Conservation (phyloP, 2,329 filamentous ascomycete genomes). For the Cytospora leucostoma region DNA sequence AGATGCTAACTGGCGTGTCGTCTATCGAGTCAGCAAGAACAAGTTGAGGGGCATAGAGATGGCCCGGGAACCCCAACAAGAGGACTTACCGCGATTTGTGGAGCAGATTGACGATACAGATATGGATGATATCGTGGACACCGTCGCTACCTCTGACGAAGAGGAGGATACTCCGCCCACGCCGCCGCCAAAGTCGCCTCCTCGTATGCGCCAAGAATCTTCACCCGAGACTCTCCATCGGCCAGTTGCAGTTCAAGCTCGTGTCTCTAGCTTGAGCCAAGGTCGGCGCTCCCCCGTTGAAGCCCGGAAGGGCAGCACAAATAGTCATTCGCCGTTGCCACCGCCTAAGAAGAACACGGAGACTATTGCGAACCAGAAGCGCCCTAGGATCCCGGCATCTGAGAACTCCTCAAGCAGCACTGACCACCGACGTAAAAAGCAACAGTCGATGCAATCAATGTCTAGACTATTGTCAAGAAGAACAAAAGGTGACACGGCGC, state of each 20-base stretch:
- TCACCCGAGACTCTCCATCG: neutral
- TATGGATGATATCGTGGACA: slow-evolving; percentile 33
- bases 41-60: slow-evolving; percentile 45
- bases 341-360: slow-evolving; percentile 35
- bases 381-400: slow-evolving; percentile 41
- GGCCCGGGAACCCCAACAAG: slow-evolving; percentile 33
- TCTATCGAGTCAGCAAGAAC: slow-evolving; percentile 60
- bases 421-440: slow-evolving; percentile 30
- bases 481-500: slow-evolving; percentile 29
- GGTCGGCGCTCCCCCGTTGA: slow-evolving; percentile 1
- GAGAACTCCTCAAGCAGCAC: slow-evolving; percentile 27
- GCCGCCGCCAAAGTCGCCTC: slow-evolving; percentile 30
- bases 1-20: slow-evolving; percentile 52
- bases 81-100: slow-evolving; percentile 25
- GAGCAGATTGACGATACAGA: slow-evolving; percentile 36
- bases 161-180: slow-evolving; percentile 27
- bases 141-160: slow-evolving; percentile 31
- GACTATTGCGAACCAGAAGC: slow-evolving; percentile 51
- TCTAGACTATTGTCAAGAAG: slow-evolving; percentile 37
- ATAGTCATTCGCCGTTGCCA: slow-evolving; percentile 30
- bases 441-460: slow-evolving; percentile 31
- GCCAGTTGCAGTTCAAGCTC: neutral
- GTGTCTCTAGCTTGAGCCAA: neutral
- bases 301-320: slow-evolving; percentile 7
- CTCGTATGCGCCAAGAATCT: slow-evolving; percentile 3